Evolutionary conservation across 805 yeast species (phyloP).

Genomic region (Metschnikowia reukaufii): DNA sequence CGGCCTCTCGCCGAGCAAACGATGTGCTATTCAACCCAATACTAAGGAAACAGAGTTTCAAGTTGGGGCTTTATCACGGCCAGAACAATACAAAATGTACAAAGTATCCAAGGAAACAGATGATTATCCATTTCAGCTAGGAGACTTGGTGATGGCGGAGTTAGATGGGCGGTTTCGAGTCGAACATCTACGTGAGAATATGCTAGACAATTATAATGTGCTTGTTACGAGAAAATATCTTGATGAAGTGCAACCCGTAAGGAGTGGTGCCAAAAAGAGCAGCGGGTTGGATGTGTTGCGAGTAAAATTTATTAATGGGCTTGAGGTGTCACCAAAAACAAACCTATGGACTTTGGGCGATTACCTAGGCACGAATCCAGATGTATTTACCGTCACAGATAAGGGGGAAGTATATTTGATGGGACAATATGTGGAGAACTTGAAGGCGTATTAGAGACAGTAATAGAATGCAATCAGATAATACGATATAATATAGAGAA

Average conservation of each 20-base stretch:
- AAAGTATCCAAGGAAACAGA: slow-evolving; percentile 11
- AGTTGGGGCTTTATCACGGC: slow-evolving; percentile 29
- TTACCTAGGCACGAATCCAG: slow-evolving; percentile 17
- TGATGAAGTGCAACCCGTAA: slow-evolving; percentile 9
- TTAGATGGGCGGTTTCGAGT: slow-evolving; percentile 45
- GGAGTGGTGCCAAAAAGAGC: neutral
- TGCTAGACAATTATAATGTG: slow-evolving; percentile 41
- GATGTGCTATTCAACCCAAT: slow-evolving; percentile 27
- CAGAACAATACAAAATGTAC: slow-evolving; percentile 27
- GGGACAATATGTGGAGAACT: slow-evolving; percentile 33
- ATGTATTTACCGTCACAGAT: slow-evolving; percentile 20
- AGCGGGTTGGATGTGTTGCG: slow-evolving; percentile 22
- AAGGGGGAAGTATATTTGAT: slow-evolving; percentile 27
- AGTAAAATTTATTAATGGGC: slow-evolving; percentile 35
- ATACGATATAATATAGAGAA: too few relatives aligned
- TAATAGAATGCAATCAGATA: too few relatives aligned
- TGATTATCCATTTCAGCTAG: slow-evolving; percentile 7
- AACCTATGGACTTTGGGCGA: slow-evolving; percentile 32
- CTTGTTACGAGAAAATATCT: slow-evolving; percentile 30
- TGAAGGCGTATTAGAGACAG: slow-evolving; percentile 21
- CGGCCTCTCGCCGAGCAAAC: slow-evolving; percentile 29
- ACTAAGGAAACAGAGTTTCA: slow-evolving; percentile 27
- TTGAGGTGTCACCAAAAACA: slow-evolving; percentile 22
- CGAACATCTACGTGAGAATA: slow-evolving; percentile 44
- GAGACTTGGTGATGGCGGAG: slow-evolving; percentile 41